Conservation (phyloP, 2,329 filamentous ascomycete genomes). For the Fusarium pseudoanthophilum region DNA sequence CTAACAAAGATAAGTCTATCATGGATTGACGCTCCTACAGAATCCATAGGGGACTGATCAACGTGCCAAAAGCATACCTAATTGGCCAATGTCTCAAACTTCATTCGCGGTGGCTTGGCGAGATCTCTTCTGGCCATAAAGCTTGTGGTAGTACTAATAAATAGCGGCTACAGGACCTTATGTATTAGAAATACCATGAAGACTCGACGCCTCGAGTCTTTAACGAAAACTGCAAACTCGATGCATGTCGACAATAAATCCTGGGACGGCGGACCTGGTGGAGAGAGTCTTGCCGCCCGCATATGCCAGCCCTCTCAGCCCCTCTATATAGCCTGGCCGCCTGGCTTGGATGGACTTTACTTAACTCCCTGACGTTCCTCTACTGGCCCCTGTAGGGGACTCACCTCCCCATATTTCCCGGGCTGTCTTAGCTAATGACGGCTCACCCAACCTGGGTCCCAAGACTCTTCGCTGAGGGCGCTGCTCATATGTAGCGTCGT, state of each 20-base stretch:
- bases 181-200: background rate
- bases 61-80: slow-evolving; percentile 31
- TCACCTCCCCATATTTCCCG: slow-evolving; percentile 20
- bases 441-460: slow-evolving; percentile 19
- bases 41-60: slow-evolving; percentile 22
- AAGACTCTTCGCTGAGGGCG: slow-evolving; percentile 42
- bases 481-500: slow-evolving; percentile 31
- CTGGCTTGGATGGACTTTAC: background rate
- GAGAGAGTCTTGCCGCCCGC: slow-evolving; percentile 34
- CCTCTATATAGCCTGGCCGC: slow-evolving; percentile 3
- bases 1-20: background rate
- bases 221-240: background rate
- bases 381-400: slow-evolving; percentile 8
- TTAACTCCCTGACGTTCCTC: background rate
- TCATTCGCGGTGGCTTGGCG: slow-evolving; percentile 27
- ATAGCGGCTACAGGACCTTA: slow-evolving; percentile 16
- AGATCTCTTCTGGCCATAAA: slow-evolving; percentile 19
- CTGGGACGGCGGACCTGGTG: slow-evolving; percentile 28
- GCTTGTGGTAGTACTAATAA: slow-evolving; percentile 7
- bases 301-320: slow-evolving; percentile 32
- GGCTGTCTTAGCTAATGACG: slow-evolving; percentile 25
- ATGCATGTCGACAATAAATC: background rate
- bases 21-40: background rate
- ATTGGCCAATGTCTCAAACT: slow-evolving; percentile 32
- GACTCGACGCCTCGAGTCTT: background rate